These are phyloP conservation scores for Geosmithia putterillii DNA, from an alignment of 2,329 filamentous ascomycete species.

Conservation along the genomic window DNA sequence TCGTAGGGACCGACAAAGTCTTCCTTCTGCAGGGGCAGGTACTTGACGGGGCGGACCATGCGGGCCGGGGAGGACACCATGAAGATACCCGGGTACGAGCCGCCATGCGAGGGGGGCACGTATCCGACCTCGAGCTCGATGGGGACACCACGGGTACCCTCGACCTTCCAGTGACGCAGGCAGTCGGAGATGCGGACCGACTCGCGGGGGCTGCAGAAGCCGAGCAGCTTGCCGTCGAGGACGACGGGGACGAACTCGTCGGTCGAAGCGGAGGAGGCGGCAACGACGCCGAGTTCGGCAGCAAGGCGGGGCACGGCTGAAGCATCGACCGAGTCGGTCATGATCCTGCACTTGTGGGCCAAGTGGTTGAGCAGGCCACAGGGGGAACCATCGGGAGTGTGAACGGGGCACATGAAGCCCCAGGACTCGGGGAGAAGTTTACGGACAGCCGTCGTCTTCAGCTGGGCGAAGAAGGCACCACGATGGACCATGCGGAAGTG, in stretches of 20 bases:
- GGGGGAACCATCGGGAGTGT: slow-evolving; percentile 91
- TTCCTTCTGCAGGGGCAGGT: slow-evolving; percentile 71
- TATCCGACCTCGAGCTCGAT: slow-evolving; percentile 82
- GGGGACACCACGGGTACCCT: slow-evolving; percentile 70
- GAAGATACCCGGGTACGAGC: slow-evolving; percentile 94
- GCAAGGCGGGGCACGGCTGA: slow-evolving; percentile 64
- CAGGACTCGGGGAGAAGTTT: slow-evolving; percentile 94
- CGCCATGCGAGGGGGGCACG: slow-evolving; percentile 74
- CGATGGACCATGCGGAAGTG: slow-evolving; percentile 99
- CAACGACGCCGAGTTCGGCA: slow-evolving; percentile 66
- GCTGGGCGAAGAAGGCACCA: slow-evolving; percentile 95
- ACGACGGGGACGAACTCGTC: slow-evolving; percentile 81
- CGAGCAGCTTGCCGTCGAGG: slow-evolving; percentile 79
- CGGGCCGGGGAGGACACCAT: slow-evolving; percentile 76
- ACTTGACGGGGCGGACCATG: slow-evolving; percentile 88
- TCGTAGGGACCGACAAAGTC: slow-evolving; percentile 90
- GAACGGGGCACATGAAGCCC: slow-evolving; percentile 95
- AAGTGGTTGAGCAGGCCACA: slow-evolving; percentile 93
- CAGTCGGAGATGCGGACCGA: slow-evolving; percentile 74
- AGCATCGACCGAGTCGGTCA: slow-evolving; percentile 62
- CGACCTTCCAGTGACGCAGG: slow-evolving; percentile 89
- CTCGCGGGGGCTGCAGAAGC: slow-evolving; percentile 79
- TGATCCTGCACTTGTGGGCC: slow-evolving; percentile 85
- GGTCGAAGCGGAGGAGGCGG: slow-evolving; percentile 63
- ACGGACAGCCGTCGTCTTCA: slow-evolving; percentile 94